Evolutionary conservation across 1,284 basidiomycete genomes (phyloP).

Genomic region (Boletellus deceptivus): DNA sequence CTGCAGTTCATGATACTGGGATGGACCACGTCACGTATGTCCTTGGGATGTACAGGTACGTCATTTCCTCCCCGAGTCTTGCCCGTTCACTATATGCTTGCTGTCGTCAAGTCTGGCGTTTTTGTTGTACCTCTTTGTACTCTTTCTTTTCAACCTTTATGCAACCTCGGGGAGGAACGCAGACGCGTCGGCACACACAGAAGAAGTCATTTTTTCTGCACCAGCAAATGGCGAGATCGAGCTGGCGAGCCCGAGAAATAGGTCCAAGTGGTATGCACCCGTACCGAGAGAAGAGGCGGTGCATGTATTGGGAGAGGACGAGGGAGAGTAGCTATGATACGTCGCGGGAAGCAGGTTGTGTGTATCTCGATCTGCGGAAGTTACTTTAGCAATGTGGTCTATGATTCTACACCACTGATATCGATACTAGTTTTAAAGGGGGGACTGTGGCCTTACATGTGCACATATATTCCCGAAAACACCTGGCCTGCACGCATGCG

Average conservation of each 20-base stretch:
- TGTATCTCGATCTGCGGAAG: too few relatives aligned
- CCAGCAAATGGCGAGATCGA: slow-evolving; percentile 31
- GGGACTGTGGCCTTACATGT: too few relatives aligned
- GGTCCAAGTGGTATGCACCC: slow-evolving; percentile 41
- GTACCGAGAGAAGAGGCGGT: slow-evolving; percentile 33
- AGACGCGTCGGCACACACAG: slow-evolving; percentile 11
- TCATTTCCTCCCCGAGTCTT: background rate
- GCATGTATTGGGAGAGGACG: slow-evolving; percentile 37
- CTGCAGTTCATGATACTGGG: slow-evolving; percentile 61
- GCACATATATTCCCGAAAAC: too few relatives aligned
- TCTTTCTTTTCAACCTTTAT: slow-evolving; percentile 58
- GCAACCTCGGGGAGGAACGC: slow-evolving; percentile 61
- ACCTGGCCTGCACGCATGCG: too few relatives aligned
- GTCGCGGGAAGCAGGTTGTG: too few relatives aligned
- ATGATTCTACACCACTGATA: too few relatives aligned
- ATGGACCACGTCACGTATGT: slow-evolving; percentile 91
- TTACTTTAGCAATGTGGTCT: too few relatives aligned
- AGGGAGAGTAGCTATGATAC: slow-evolving; percentile 17
- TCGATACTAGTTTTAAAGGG: too few relatives aligned
- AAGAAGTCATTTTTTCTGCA: slow-evolving; percentile 21
- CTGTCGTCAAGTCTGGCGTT: slow-evolving; percentile 57
- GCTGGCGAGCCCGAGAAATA: slow-evolving; percentile 25
- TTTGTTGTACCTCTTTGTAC: slow-evolving; percentile 71
- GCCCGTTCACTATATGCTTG: background rate
- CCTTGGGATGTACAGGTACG: slow-evolving; percentile 74